Evolutionary conservation across 768 basidiomycete species (phyloP), one percentile per base, ranked within the genome.

Genomic region (Sutorius australiensis): DNA sequence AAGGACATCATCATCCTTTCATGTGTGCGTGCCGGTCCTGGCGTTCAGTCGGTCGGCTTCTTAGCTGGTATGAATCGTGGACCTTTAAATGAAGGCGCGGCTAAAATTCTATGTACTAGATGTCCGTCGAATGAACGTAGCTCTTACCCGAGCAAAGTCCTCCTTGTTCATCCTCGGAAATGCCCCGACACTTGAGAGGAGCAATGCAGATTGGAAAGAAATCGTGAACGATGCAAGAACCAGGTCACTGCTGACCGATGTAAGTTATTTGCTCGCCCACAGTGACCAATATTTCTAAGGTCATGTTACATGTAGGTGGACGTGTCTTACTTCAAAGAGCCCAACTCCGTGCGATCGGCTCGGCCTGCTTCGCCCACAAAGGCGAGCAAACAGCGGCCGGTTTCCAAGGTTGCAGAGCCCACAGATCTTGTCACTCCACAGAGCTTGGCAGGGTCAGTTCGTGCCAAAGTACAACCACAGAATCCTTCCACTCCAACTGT

Each of bases 1-100:
- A 99, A 99, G 68, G 92, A 95, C 61, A 82, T 99, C 48, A 95
- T 99, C 71, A 98, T 99, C 59, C 77, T 99, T 17, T 98, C 97
- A 3, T 97, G 94, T 67, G 97, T 98, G 17, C 84, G 97, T 57
- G 89, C 93, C 10, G 94, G 97, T 6, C 85, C 90, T 16, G 86
- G 88, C n/a, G 68, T 92, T 17, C 78, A 80, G 52, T 81, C 75
- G 0, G 82, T 98, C 50, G 97, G 97, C 53, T 98, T 98, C 76
- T 79, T 98, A 61, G 80, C 84, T 59, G 93, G 90, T 86, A 59
- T 39, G 65, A 38, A 37, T 27, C 28, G 16, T 57, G 7, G 36
- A 53, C 28, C 39, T 46, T 30, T 48, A 10, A 17, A 46, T 14
- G 36, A 41, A 48, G 12, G 48, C 14, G 2, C 32, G 16, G 34